Evolutionary conservation across 2,329 filamentous ascomycete genomes (phyloP), one percentile per base, ranked within the genome.

Genomic region (Claviceps africana): DNA sequence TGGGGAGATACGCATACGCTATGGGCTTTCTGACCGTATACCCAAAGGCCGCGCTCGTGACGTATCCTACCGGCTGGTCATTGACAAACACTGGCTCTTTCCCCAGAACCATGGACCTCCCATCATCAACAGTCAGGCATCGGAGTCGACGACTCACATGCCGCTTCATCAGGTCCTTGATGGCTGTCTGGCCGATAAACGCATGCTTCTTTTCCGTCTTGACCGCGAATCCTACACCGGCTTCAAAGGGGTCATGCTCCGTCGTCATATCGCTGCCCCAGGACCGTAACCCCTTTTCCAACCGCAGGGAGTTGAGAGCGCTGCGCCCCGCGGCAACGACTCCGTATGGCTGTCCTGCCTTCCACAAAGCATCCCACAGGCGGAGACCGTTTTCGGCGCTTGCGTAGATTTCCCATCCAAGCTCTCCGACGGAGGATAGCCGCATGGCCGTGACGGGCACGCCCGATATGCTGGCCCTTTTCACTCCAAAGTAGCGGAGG

Each of bases 341-440:
- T 1, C 79, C 80, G 15, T 79, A 70, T 0, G 66, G 58, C 55
- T 76, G 71, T 0, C 80, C 79, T 1, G 77, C 76, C 33, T 72
- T 61, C 68, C 66, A 81, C 1, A 83, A 63, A 0, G 68, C 67
- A 55, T 83, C 79, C 81, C 81, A 83, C 0, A 83, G 65, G 1
- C 71, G 66, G 13, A 72, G 71, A 0, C 80, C 79, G 42, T 76
- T 72, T 28, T 83, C 80, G 0, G 80, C 75, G 35, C 70, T 79
- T 1, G 79, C 72, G 54, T 81, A 77, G 21, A 83, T 72, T 59
- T 83, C 80, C 78, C 78, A 83, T 1, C 81, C 80, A 0, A 70
- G 64, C 57, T 83, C 80, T 6, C 81, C 80, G 4, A 83, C 76
- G 49, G 77, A 79, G 0, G 79, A 83, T 39, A 80, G 69, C 2